Base-by-base conservation (phyloP, 2,329 filamentous ascomycete genomes). In the Pyricularia grisea region DNA sequence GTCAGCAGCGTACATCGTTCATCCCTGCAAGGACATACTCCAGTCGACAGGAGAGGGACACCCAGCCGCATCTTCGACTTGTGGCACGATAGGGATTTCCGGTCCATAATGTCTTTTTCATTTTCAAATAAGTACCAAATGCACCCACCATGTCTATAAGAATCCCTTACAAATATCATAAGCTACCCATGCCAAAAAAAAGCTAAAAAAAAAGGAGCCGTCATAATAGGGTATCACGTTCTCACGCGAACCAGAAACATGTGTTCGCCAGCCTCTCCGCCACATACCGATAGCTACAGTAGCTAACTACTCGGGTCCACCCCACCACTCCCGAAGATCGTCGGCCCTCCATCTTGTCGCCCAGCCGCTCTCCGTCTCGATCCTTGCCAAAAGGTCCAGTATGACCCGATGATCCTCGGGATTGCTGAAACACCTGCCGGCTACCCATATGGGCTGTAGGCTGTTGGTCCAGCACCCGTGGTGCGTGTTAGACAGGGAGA, bases 381-480 rank as follows among this genome's bases (percentile, higher is more conserved):
- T 83, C 5, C 76, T 77, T 12, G 78, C 79, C 23, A 85, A 79
- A 2, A 81, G 73, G 10, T 78, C 74, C 0, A 76, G 74, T 6
- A 81, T 74, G 28, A 76, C 72, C 1, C 76, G 72, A 10, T 80
- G 79, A 68, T 82, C 79, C 67, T 73, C 74, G 2, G 77, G 79
- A 71, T 86, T 83, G 71, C 81, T 85, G 74, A 87, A 80, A 3
- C 84, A 76, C 4, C 81, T 77, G 0, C 84, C 85, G 0, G 85
- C 84, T 69, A 86, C 80, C 81, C 82, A 86, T 3, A 86, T 73
- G 1, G 84, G 83, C 72, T 86, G 84, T 1, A 86, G 81, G 4
- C 83, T 81, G 70, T 86, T 86, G 31, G 82, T 86, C 73, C 85
- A 77, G n/a, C 82, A 83, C 0, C 83, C 84, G 50, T 83, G 81